A percentile compares a stretch with the other conserved stretches of the same genome.
Conservation (phyloP, 805 yeast species). For the Suhomyces emberorum region DNA sequence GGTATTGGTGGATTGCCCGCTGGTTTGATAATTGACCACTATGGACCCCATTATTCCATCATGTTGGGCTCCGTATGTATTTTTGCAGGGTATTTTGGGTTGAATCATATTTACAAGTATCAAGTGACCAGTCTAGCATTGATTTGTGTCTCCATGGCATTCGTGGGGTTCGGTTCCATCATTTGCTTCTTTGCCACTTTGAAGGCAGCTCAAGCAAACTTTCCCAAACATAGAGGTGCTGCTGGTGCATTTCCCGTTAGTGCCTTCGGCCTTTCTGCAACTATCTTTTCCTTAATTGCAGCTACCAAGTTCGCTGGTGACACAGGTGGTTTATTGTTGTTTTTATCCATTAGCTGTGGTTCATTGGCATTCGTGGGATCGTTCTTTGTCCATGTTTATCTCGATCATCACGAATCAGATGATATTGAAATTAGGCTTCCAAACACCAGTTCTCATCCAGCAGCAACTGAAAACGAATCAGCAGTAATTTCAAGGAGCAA, state of each 20-base stretch:
- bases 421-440: slow-evolving; percentile 5
- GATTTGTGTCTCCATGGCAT: slow-evolving; percentile 47
- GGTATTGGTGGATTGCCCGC: slow-evolving; percentile 70
- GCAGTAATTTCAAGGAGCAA: slow-evolving; percentile 4
- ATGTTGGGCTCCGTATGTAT: slow-evolving; percentile 54
- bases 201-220: slow-evolving; percentile 58
- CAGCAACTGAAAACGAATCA: not conserved
- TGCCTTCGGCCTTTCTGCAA: slow-evolving; percentile 68
- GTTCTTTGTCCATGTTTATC: slow-evolving; percentile 40
- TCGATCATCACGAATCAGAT: slow-evolving; percentile 25
- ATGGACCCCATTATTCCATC: slow-evolving; percentile 54
- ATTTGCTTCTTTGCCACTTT: slow-evolving; percentile 57
- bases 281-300: slow-evolving; percentile 57
- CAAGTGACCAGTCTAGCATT: slow-evolving; percentile 36
- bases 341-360: slow-evolving; percentile 55
- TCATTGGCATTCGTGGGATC: slow-evolving; percentile 41
- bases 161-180: slow-evolving; percentile 66
- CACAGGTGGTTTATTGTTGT: slow-evolving; percentile 52
- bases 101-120: slow-evolving; percentile 46
- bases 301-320: slow-evolving; percentile 50
- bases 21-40: slow-evolving; percentile 61
- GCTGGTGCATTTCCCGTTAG: slow-evolving; percentile 70
- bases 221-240: slow-evolving; percentile 66
- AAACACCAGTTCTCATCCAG: not conserved
- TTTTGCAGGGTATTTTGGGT: slow-evolving; percentile 50